These are phyloP conservation scores for Candida corydali DNA, from an alignment of 805 yeast genomes.

Conservation along the genomic window DNA sequence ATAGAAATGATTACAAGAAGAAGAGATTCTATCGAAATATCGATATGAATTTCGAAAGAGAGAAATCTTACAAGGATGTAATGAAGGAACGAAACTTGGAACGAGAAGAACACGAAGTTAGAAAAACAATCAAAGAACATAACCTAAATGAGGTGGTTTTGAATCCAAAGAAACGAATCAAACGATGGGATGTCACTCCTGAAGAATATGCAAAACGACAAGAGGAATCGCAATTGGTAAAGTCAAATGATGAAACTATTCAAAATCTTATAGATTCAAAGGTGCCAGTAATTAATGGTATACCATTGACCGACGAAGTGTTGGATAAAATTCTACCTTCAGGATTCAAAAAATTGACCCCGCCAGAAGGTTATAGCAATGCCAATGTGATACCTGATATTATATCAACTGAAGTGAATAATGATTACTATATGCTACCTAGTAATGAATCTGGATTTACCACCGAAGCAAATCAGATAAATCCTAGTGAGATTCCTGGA, in stretches of 20 bases:
- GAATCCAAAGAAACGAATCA: conserved; percentile 21
- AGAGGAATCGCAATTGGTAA: neutral
- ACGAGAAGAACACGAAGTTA: conserved; percentile 27
- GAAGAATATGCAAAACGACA: conserved; percentile 22
- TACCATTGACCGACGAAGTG: conserved; percentile 39
- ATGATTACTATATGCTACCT: conserved; percentile 51
- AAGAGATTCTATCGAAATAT: conserved; percentile 23
- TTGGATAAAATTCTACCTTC: conserved; percentile 49
- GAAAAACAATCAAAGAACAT: conserved; percentile 18
- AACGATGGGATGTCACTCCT: conserved; percentile 45
- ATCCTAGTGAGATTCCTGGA: conserved; percentile 53
- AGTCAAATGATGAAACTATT: neutral
- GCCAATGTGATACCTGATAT: conserved; percentile 29
- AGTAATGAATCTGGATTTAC: conserved; percentile 24
- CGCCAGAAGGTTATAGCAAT: conserved; percentile 42
- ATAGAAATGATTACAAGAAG: conserved; percentile 25
- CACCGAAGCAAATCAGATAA: conserved; percentile 15
- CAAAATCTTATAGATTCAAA: conserved; percentile 10
- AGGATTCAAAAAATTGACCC: conserved; percentile 43
- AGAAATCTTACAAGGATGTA: conserved; percentile 38
- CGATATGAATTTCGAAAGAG: conserved; percentile 20
- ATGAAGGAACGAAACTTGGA: conserved; percentile 39
- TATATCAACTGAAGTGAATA: neutral
- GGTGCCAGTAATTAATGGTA: conserved; percentile 26
- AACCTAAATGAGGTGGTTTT: conserved; percentile 9